These are phyloP conservation scores for Claviceps sp. DNA, from an alignment of 2,329 filamentous ascomycete species.

Conservation along the genomic window DNA sequence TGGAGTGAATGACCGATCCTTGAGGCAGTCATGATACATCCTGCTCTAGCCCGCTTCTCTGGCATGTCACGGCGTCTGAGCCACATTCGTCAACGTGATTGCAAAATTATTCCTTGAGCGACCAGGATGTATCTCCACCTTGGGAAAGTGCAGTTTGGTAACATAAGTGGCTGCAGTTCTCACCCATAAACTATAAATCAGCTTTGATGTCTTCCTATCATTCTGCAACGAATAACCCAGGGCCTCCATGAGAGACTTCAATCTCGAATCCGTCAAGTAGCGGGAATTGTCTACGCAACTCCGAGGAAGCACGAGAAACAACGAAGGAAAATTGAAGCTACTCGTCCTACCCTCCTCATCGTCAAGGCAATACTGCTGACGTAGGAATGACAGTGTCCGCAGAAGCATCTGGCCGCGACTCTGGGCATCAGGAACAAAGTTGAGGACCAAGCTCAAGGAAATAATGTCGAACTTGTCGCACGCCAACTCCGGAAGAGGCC, in stretches of 20 bases:
- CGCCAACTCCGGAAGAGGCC: conserved; percentile 52
- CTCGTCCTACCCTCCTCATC: conserved; percentile 8
- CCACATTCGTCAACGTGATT: conserved; percentile 44
- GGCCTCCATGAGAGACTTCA: conserved; percentile 60
- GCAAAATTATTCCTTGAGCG: conserved; percentile 79
- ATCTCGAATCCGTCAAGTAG: conserved; percentile 61
- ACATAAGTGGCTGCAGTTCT: conserved; percentile 19
- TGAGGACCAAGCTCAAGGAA: conserved; percentile 82
- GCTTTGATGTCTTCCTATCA: conserved; percentile 65
- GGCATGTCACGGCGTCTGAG: conserved; percentile 3
- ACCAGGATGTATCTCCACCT: conserved; percentile 66
- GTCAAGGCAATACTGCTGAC: conserved; percentile 6
- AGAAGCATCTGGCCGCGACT: conserved; percentile 75
- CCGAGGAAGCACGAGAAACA: conserved; percentile 83
- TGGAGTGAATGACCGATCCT: background rate
- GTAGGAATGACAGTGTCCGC: conserved; percentile 59
- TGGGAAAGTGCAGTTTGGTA: conserved; percentile 25
- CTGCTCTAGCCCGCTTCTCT: background rate
- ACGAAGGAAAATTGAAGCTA: conserved; percentile 40
- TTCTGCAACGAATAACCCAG: conserved; percentile 57
- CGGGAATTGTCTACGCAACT: conserved; percentile 83
- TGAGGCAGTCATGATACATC: background rate
- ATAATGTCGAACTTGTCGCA: conserved; percentile 72
- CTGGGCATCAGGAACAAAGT: conserved; percentile 72
- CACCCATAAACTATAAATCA: conserved; percentile 83